A percentile compares a stretch with the other conserved stretches of the same genome.
These are phyloP conservation scores for Guyanaporus albipodus DNA, from an alignment of 768 basidiomycete species.

Conservation along the genomic window DNA sequence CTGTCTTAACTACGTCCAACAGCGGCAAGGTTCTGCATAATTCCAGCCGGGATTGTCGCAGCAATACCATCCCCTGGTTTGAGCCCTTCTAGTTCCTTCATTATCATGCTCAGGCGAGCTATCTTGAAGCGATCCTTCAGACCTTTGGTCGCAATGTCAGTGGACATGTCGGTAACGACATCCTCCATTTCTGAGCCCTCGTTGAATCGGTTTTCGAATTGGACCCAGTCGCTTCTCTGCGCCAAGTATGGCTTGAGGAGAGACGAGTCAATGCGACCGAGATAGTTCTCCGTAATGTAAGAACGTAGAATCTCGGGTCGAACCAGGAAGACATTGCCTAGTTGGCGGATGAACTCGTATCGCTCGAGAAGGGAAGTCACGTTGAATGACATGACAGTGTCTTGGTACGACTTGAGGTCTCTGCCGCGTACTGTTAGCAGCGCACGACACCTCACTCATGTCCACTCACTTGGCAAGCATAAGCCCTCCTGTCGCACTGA, in stretches of 20 bases:
- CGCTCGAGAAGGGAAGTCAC: constrained; percentile 86
- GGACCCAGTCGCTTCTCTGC: constrained; percentile 86
- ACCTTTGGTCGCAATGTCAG: constrained; percentile 38
- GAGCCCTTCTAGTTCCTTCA: constrained; percentile 79
- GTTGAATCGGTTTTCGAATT: constrained; percentile 79
- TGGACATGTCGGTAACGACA: constrained; percentile 37
- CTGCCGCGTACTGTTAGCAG: constrained; percentile 38
- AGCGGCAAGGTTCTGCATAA: constrained; percentile 52
- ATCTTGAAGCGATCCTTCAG: constrained; percentile 59
- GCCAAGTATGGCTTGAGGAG: constrained; percentile 89
- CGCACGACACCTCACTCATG: background rate
- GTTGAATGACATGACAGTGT: constrained; percentile 75
- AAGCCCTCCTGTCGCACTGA: constrained; percentile 92
- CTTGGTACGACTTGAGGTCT: constrained; percentile 96
- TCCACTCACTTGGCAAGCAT: constrained; percentile 91
- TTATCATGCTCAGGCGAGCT: constrained; percentile 75
- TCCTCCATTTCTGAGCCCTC: constrained; percentile 46
- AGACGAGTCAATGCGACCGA: constrained; percentile 84
- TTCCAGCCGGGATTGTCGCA: constrained; percentile 55
- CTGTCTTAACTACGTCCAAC: constrained; percentile 41
- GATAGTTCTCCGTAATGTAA: constrained; percentile 91
- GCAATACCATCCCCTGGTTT: constrained; percentile 54
- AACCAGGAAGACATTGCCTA: constrained; percentile 96
- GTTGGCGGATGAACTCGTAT: constrained; percentile 96
- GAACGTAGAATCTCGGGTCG: constrained; percentile 92